These are phyloP conservation scores for Chrysochromulina parva DNA, from an alignment of 78 protist species.

Conservation along the genomic window DNA sequence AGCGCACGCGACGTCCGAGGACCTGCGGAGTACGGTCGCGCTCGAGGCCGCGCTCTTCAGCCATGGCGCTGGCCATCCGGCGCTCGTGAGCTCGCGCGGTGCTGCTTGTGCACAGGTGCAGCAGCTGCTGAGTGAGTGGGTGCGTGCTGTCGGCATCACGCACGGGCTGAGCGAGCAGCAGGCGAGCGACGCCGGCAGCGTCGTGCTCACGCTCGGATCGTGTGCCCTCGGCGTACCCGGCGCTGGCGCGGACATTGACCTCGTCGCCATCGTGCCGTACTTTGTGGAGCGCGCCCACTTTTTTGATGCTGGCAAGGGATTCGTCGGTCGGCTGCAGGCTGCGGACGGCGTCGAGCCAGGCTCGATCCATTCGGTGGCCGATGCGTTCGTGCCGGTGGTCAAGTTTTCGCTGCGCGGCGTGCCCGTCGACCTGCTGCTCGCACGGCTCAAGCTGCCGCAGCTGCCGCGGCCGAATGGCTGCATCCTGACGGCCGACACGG, in stretches of 20 bases:
- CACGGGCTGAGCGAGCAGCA: background rate
- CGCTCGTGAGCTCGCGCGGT: background rate
- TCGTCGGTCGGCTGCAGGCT: background rate
- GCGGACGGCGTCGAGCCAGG: slow-evolving; percentile 53
- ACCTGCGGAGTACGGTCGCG: too few species aligned
- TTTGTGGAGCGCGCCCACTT: slow-evolving; percentile 77
- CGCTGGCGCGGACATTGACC: slow-evolving; percentile 93
- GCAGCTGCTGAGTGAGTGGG: background rate
- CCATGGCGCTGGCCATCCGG: background rate
- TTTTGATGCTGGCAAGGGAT: slow-evolving; percentile 41
- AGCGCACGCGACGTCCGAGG: too few species aligned
- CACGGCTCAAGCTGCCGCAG: slow-evolving; percentile 50
- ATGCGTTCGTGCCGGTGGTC: slow-evolving; percentile 94
- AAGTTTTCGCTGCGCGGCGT: slow-evolving; percentile 82
- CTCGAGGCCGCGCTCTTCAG: too few species aligned
- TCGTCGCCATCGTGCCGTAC: slow-evolving; percentile 83
- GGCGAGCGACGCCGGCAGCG: slow-evolving; percentile 37
- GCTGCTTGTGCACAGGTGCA: background rate
- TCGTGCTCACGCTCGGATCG: slow-evolving; percentile 91
- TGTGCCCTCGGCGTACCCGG: slow-evolving; percentile 91
- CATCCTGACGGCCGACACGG: slow-evolving; percentile 68
- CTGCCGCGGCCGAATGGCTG: too few species aligned
- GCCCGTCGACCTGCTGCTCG: slow-evolving; percentile 85
- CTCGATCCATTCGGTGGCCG: slow-evolving; percentile 77
- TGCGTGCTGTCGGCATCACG: background rate